Base-by-base conservation (phyloP, 768 basidiomycete genomes). In the Mycena maculata region DNA sequence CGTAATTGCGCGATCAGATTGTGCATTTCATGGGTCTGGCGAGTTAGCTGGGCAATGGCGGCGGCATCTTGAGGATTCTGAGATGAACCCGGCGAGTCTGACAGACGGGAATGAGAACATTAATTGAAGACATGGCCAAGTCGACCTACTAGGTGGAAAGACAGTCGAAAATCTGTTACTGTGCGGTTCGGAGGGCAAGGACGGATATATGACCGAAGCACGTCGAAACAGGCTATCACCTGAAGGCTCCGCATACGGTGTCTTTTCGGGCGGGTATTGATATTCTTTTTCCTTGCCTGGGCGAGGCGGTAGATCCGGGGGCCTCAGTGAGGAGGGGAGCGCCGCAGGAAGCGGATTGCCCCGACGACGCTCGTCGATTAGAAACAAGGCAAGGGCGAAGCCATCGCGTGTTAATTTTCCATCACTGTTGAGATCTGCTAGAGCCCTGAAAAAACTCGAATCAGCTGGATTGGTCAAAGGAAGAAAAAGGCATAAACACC, bases 331-430 rank as follows among this genome's bases (percentile, higher is more conserved):
- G 25, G 27, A 63, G 4, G 61, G 16, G 77, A 72, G 73, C 1
- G 71, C 67, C 0, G 76, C 68, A 5, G 79, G 79, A 13, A 84
- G 62, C 18, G 78, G 75, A 58, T 80, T 80, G 10, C 84, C 83
- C n/a, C 80, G 79, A 11, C 86, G 76, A 52, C 82, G 80, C 44
- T 76, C 76, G 52, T 83, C 85, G 72, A 87, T 84, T 53, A 87
- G 76, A 73, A 83, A 80, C 79, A 86, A 80, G 15, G 86, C 86
- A 44, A 87, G 81, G 6, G 86, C 85, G 61, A 87, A 87, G 53
- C 85, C 83, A 44, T 86, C 85, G 50, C 80, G 76, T 16, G 76
- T 82, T 27, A 87, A 77, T 59, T 78, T 77, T 0, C 85, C 85
- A 48, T 84, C 82, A 27, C 82, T 79, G 28, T 80, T 75, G 3